Evolutionary conservation across 176 grass and related monocot species (phyloP).

Genomic region (Chloris gayana): DNA sequence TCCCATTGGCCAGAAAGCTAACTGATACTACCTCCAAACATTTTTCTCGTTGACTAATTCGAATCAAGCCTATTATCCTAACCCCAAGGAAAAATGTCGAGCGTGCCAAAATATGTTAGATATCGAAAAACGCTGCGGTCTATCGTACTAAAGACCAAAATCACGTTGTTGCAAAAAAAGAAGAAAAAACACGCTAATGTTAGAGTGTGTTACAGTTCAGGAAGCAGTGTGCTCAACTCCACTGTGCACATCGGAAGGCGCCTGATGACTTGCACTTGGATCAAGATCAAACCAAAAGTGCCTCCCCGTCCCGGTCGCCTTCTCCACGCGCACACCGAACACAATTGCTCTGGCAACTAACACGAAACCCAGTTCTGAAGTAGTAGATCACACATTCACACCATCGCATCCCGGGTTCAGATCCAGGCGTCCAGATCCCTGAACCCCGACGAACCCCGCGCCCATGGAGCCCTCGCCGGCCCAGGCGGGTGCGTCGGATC

Average conservation of each 20-base stretch:
- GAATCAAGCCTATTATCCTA: too few relatives aligned
- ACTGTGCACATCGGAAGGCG: not conserved
- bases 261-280: not conserved
- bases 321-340: not conserved
- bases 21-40: too few relatives aligned
- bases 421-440: conserved; percentile 50
- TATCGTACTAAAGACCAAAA: too few relatives aligned
- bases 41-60: too few relatives aligned
- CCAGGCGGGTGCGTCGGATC: conserved; percentile 61
- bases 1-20: not conserved
- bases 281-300: not conserved
- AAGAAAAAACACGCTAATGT: not conserved
- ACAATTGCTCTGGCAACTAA: conserved; percentile 15
- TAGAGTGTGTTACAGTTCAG: not conserved
- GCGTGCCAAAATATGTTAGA: too few relatives aligned
- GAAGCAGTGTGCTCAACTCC: not conserved
- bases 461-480: conserved; percentile 58
- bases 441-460: conserved; percentile 3
- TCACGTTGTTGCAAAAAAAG: too few relatives aligned
- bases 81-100: too few relatives aligned
- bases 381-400: too few relatives aligned
- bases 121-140: too few relatives aligned
- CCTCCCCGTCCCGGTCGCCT: not conserved
- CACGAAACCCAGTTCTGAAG: conserved; percentile 36
- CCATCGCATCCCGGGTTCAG: conserved; percentile 37